phyloP scores from a whole-genome alignment of 176 grass and related monocot genomes.

The Carex pumila region DNA sequence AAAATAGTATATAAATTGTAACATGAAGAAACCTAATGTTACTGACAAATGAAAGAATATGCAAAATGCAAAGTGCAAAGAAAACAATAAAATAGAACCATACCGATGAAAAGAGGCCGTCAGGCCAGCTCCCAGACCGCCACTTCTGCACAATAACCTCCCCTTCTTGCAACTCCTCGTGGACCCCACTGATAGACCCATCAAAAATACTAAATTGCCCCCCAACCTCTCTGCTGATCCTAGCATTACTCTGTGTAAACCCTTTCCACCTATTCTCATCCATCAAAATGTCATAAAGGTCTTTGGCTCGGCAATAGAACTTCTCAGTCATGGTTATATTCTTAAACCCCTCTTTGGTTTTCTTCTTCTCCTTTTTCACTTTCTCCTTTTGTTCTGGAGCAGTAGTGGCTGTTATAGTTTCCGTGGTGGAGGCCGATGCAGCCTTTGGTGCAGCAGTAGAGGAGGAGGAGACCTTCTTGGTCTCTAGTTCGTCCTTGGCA shows the following conservation, averaged over 20 bases:
- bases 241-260: slow-evolving; percentile 91
- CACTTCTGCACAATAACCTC: slow-evolving; percentile 90
- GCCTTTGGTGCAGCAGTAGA: slow-evolving; percentile 1
- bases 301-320: slow-evolving; percentile 72
- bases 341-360: slow-evolving; percentile 87
- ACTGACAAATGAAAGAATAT: neutral
- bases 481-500: slow-evolving; percentile 70
- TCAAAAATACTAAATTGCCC: slow-evolving; percentile 89
- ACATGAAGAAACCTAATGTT: neutral
- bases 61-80: neutral
- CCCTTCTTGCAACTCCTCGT: slow-evolving; percentile 91
- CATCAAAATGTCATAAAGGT: slow-evolving; percentile 93
- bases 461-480: slow-evolving; percentile 40
- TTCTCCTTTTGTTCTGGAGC: slow-evolving; percentile 17
- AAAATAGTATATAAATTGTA: neutral
- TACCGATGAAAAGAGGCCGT: slow-evolving; percentile 68
- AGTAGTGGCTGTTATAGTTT: neutral
- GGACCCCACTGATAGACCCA: slow-evolving; percentile 71
- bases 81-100: neutral
- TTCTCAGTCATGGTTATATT: slow-evolving; percentile 79
- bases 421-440: neutral
- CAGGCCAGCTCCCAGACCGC: slow-evolving; percentile 81
- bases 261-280: slow-evolving; percentile 98
- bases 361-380: slow-evolving; percentile 55
- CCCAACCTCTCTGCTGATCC: slow-evolving; percentile 87